phyloP scores from a whole-genome alignment of 805 yeast genomes.

The Millerago galiae region DNA sequence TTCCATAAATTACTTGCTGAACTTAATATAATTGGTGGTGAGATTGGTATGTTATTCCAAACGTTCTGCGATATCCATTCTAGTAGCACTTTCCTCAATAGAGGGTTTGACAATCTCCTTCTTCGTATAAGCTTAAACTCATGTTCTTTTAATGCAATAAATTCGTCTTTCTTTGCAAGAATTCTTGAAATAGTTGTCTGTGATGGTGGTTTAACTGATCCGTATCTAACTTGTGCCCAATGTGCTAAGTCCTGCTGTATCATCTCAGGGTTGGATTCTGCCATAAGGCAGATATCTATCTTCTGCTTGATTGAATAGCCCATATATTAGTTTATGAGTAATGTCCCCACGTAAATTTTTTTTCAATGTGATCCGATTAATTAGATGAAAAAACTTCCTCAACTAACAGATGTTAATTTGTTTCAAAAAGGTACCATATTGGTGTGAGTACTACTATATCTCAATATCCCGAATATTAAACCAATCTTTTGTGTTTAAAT shows the following conservation, averaged over 20 bases:
- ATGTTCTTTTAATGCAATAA: constrained; percentile 42
- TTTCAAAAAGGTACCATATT: too few species aligned
- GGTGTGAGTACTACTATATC: too few species aligned
- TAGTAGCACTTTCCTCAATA: constrained; percentile 52
- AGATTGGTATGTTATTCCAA: constrained; percentile 61
- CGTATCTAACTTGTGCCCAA: constrained; percentile 56
- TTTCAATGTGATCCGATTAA: too few species aligned
- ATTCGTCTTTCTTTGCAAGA: constrained; percentile 47
- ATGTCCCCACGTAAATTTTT: too few species aligned
- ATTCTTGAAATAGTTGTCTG: constrained; percentile 64
- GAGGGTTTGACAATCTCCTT: constrained; percentile 41
- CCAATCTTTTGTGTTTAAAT: too few species aligned
- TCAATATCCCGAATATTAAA: too few species aligned
- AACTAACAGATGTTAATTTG: too few species aligned
- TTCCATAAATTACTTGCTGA: constrained; percentile 63
- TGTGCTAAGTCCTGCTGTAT: constrained; percentile 58
- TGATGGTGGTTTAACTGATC: constrained; percentile 48
- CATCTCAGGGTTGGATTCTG: constrained; percentile 63
- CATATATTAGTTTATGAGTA: constrained; percentile 26
- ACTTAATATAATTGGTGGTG: constrained; percentile 56
- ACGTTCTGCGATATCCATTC: constrained; percentile 65
- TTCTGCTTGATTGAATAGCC: constrained; percentile 57
- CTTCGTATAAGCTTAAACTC: constrained; percentile 47
- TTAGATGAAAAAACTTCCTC: too few species aligned
- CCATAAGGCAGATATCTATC: constrained; percentile 60